Conservation (phyloP, 306 rosid species). For the Elaeagnus macrophylla region DNA sequence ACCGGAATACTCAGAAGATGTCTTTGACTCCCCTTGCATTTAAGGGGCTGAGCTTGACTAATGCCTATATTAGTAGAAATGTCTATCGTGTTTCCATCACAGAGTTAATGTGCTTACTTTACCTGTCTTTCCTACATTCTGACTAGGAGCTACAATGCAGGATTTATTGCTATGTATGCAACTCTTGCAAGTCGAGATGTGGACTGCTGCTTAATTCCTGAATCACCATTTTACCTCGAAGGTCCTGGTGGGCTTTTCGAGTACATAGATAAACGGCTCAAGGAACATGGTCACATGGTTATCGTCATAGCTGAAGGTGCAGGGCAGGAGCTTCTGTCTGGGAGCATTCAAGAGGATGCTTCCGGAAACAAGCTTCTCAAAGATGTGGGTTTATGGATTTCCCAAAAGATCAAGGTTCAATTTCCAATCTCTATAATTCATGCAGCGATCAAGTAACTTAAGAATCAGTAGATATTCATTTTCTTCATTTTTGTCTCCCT, state of each 20-base stretch:
- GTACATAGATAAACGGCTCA: conserved; percentile 57
- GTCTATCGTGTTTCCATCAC: not conserved
- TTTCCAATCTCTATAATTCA: not conserved
- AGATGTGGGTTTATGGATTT: conserved; percentile 87
- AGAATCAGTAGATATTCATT: not conserved
- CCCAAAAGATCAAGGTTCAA: conserved; percentile 65
- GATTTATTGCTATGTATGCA: conserved; percentile 90
- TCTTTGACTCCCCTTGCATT: too few relatives aligned
- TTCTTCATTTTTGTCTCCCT: not conserved
- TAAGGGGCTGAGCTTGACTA: too few relatives aligned
- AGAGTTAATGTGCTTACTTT: conserved; percentile 7
- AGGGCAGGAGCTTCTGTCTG: conserved; percentile 82
- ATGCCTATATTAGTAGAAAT: not conserved
- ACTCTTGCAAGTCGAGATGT: conserved; percentile 97
- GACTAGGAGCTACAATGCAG: conserved; percentile 36
- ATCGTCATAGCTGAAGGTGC: conserved; percentile 98
- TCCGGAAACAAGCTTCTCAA: conserved; percentile 90
- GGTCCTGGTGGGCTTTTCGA: conserved; percentile 89
- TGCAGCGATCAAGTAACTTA: not conserved
- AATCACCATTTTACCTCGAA: conserved; percentile 87
- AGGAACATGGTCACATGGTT: conserved; percentile 89
- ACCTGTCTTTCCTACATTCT: conserved; percentile 3
- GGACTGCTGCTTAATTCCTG: conserved; percentile 96
- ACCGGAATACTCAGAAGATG: too few relatives aligned
- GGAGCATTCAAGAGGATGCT: conserved; percentile 58